Percentiles rank a stretch among this genome's conserved stretches.
Conservation (phyloP, 129 eudicot species). For the Escallonia herrerae region DNA sequence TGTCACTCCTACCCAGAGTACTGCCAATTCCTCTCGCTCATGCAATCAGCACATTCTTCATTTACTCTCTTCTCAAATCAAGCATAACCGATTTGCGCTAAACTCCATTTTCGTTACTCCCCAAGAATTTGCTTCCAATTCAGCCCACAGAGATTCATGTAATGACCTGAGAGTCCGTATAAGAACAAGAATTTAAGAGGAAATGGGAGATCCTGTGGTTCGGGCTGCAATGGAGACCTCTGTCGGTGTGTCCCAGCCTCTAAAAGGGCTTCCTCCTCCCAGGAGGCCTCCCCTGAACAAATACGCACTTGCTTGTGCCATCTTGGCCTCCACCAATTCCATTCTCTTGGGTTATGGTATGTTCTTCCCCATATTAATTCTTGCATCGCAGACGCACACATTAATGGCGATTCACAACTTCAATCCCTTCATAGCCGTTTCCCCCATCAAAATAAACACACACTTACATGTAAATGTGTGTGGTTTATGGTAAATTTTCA, state of each 20-base stretch:
- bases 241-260: not conserved
- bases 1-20: not conserved
- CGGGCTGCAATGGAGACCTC: conserved; percentile 1
- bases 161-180: not conserved
- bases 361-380: not conserved
- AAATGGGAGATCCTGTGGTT: not conserved
- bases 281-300: conserved; percentile 34
- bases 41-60: not conserved
- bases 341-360: conserved; percentile 84
- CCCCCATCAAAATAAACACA: no score
- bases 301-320: conserved; percentile 74
- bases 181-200: not conserved
- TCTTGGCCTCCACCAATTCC: conserved; percentile 85
- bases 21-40: not conserved
- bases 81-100: not conserved
- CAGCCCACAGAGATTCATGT: not conserved
- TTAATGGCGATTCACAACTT: no score
- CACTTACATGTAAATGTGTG: no score
- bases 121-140: not conserved
- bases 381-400: no score
- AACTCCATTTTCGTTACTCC: not conserved
- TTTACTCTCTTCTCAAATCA: not conserved
- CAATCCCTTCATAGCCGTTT: no score
- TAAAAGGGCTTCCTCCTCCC: not conserved
- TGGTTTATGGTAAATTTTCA: no score